A percentile compares a stretch with the other conserved stretches of the same genome.
Evolutionary conservation across 129 eudicot species (phyloP).

Genomic region (Chrysanthemum lavandulifolium): DNA sequence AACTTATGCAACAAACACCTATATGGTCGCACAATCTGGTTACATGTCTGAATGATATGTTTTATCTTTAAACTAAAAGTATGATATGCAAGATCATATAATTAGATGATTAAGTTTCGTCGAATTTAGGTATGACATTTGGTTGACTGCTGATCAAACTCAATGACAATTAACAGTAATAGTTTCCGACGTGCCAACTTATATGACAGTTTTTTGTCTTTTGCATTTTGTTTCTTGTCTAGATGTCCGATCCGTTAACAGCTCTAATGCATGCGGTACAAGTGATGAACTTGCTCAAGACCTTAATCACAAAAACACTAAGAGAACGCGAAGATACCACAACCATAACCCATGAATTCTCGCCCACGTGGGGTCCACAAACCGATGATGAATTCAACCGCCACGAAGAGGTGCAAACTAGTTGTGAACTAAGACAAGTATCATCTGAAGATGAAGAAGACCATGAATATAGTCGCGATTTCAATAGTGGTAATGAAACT

Average conservation of each 20-base stretch:
- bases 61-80: background rate
- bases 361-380: constrained; percentile 53
- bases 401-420: constrained; percentile 61
- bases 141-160: background rate
- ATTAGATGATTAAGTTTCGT: background rate
- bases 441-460: constrained; percentile 50
- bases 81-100: background rate
- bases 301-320: constrained; percentile 55
- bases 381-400: constrained; percentile 50
- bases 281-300: constrained; percentile 77
- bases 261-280: constrained; percentile 95
- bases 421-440: constrained; percentile 52
- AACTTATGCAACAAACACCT: background rate
- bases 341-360: constrained; percentile 25
- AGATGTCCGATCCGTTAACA: constrained; percentile 95
- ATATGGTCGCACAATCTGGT: background rate
- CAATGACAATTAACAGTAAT: background rate
- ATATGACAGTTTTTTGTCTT: background rate
- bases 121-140: background rate
- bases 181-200: background rate
- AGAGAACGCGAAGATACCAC: constrained; percentile 54
- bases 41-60: background rate
- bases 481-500: constrained; percentile 45
- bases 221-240: constrained; percentile 22
- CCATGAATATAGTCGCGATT: background rate